Evolutionary conservation across 768 basidiomycete genomes (phyloP).

Genomic region (Mycena indigotica): DNA sequence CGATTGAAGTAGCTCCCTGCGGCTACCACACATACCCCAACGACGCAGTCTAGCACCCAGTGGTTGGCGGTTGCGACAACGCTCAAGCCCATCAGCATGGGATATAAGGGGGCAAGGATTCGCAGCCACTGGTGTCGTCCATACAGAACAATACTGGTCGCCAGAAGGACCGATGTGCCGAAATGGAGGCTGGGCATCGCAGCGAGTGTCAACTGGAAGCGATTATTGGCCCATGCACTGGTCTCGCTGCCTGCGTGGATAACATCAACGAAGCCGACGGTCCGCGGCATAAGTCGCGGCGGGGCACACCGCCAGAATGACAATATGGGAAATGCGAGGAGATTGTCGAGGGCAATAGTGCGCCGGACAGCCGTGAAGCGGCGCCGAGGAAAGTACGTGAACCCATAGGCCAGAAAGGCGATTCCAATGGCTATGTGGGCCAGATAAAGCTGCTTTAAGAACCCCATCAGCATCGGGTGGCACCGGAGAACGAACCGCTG

Average conservation of each 20-base stretch:
- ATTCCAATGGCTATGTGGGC: not conserved
- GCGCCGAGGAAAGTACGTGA: conserved; percentile 6
- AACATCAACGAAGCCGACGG: conserved; percentile 6
- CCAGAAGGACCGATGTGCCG: not conserved
- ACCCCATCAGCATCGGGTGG: not conserved
- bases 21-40: not conserved
- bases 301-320: conserved; percentile 2
- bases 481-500: conserved; percentile 7
- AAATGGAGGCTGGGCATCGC: conserved; percentile 5
- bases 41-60: conserved; percentile 8
- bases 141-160: not conserved
- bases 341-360: conserved; percentile 1
- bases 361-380: conserved; percentile 5
- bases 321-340: not conserved
- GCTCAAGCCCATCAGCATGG: not conserved
- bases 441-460: conserved; percentile 3
- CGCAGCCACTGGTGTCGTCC: conserved; percentile 10
- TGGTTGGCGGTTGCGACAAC: conserved; percentile 7
- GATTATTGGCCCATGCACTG: too few species aligned
- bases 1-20: conserved; percentile 8
- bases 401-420: conserved; percentile 12
- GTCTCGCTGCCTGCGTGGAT: too few species aligned
- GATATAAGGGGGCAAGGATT: conserved; percentile 3
- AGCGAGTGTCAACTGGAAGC: too few species aligned
- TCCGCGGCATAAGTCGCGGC: conserved; percentile 4